Evolutionary conservation across 768 basidiomycete species (phyloP).

Genomic region (Butyriboletus loyo): DNA sequence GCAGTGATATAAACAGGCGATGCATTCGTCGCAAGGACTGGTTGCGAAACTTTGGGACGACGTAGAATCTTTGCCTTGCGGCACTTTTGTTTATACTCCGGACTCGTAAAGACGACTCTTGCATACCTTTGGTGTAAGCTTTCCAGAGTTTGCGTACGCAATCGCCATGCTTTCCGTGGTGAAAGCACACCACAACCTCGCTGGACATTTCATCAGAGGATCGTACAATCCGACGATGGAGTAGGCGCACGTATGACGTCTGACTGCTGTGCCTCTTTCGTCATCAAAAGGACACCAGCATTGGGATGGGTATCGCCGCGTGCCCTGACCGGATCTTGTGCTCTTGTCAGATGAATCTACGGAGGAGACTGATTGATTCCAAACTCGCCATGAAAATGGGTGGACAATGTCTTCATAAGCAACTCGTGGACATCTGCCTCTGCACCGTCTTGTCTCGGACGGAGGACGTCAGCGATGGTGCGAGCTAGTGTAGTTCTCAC

Average conservation of each 20-base stretch:
- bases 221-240: not conserved
- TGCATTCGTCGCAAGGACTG: conserved; percentile 13
- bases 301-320: conserved; percentile 47
- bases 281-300: conserved; percentile 63
- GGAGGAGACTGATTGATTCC: not conserved
- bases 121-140: conserved; percentile 57
- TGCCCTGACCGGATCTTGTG: conserved; percentile 34
- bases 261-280: conserved; percentile 39
- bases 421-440: conserved; percentile 56
- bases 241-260: conserved; percentile 28
- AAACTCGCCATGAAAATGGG: conserved; percentile 52
- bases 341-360: not conserved
- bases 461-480: conserved; percentile 47
- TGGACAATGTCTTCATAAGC: conserved; percentile 43
- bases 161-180: conserved; percentile 82
- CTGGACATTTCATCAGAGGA: conserved; percentile 31
- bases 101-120: not conserved
- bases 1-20: conserved; percentile 58
- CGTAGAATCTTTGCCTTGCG: conserved; percentile 36
- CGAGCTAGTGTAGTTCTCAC: conserved; percentile 54
- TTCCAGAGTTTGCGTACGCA: conserved; percentile 56
- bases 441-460: conserved; percentile 9
- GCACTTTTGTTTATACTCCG: not conserved
- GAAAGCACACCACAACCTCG: conserved; percentile 79
- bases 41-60: conserved; percentile 16